Base-by-base conservation (phyloP, 129 eudicot genomes). In the Artemisia tridentata region DNA sequence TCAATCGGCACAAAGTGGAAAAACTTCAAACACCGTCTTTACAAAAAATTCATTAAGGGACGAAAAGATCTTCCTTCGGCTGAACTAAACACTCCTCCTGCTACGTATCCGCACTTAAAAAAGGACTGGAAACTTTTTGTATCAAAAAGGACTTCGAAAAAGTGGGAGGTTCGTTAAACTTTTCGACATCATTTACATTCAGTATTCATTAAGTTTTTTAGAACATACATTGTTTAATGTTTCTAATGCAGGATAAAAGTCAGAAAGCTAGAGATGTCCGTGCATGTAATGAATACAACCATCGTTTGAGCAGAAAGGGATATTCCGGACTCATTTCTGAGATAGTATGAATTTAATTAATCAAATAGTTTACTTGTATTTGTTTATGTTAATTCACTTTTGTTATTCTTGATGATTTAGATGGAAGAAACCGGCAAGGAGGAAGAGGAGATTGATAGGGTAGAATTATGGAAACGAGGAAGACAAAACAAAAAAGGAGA, bases 251-350 rank as follows among this genome's bases (percentile, higher is more conserved):
- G 69, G 53, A 16, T 13, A 64, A 64, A 43, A 64, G 69, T 34
- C 0, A 17, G 48, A 14, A 41, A 16, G 53, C 29, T 41, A 64
- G 34, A 17, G n/a, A 7, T 38, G 51, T 38, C 19, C 52, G 57
- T 21, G 57, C 57, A 66, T 15, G 11, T 11, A 2, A 67, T 61
- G 15, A 27, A 61, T 29, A 29, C 48, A 29, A 61, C 31, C 20
- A 61, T 29, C 48, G 17, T 61, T 23, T 67, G n/a, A 67, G 72
- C 21, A 65, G 69, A 45, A 65, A 65, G 23, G 69, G 69, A 43
- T 43, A 43, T 65, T 20, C 55, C 14, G 18, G 55, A 18, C 70
- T 65, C 21, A 46, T 15, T 10, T 1, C 11, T 45, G 41, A 65
- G 34, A 18, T 65, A 15, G 55, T 65, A 65, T 46, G 70, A 46